Evolutionary conservation across 2,329 filamentous ascomycete species (phyloP).

Genomic region (Diaporthe sp.): DNA sequence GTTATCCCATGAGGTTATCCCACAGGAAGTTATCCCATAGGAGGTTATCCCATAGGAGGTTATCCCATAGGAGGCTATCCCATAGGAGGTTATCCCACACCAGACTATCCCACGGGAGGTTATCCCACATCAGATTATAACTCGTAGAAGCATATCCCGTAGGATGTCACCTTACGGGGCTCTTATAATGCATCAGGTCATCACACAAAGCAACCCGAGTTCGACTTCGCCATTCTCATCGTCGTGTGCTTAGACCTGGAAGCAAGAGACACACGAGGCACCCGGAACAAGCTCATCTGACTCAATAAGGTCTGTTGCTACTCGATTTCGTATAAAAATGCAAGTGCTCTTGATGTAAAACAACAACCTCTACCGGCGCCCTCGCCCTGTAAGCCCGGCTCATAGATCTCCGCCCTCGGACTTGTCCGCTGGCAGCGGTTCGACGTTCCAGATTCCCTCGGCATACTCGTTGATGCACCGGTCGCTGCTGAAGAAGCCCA

Average conservation of each 20-base stretch:
- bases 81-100: background rate
- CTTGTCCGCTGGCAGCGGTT: conserved; percentile 74
- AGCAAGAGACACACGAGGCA: background rate
- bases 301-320: conserved; percentile 6
- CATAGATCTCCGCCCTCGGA: conserved; percentile 40
- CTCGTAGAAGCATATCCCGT: background rate
- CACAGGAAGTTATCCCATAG: background rate
- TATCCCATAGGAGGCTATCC: background rate
- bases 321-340: background rate
- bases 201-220: no score
- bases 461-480: conserved; percentile 98
- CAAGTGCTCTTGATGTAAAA: background rate
- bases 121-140: background rate
- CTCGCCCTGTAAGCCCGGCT: background rate
- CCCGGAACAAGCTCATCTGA: background rate
- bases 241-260: background rate
- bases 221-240: background rate
- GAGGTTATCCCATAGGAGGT: background rate
- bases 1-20: background rate
- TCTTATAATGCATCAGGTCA: no score
- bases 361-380: background rate
- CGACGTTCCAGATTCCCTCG: conserved; percentile 93
- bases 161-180: background rate
- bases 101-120: no score
- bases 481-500: conserved; percentile 98